Conservation (phyloP, 805 yeast species). For the Metschnikowia kunwiensis region DNA sequence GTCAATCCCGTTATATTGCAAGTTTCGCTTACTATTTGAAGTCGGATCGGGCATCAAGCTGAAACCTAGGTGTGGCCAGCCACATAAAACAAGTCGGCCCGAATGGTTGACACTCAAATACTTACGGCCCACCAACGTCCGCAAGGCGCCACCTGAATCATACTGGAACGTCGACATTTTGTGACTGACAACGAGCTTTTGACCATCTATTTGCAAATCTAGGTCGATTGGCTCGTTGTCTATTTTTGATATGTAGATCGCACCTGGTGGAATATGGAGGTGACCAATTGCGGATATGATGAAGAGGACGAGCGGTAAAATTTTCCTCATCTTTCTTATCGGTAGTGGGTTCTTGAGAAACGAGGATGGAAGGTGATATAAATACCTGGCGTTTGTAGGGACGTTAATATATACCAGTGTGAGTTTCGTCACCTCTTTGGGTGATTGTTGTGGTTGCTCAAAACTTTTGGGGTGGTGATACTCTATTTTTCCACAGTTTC, state of each 20-base stretch:
- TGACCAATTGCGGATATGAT: no score
- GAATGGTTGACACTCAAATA: conserved; percentile 2
- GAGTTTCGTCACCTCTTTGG: no score
- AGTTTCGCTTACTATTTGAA: not conserved
- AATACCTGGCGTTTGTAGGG: no score
- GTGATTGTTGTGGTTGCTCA: no score
- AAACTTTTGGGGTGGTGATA: no score
- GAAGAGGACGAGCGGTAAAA: no score
- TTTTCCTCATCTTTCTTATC: no score
- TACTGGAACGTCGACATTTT: conserved; percentile 3
- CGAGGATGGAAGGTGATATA: no score
- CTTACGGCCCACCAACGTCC: not conserved
- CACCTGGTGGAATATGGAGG: conserved; percentile 5
- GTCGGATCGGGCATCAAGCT: not conserved
- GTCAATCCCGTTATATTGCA: conserved; percentile 2
- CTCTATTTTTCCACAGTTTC: no score
- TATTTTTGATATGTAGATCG: conserved; percentile 3
- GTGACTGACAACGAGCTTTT: not conserved
- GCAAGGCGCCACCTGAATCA: conserved; percentile 1
- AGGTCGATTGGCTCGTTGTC: conserved; percentile 1
- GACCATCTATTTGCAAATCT: conserved; percentile 2
- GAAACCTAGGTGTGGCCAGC: conserved; percentile 4
- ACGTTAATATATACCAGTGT: no score
- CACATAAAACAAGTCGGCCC: conserved; percentile 1
- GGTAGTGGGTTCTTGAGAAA: no score